Conservation (phyloP, 441 rosid genomes). For the Syzygium malaccense region DNA sequence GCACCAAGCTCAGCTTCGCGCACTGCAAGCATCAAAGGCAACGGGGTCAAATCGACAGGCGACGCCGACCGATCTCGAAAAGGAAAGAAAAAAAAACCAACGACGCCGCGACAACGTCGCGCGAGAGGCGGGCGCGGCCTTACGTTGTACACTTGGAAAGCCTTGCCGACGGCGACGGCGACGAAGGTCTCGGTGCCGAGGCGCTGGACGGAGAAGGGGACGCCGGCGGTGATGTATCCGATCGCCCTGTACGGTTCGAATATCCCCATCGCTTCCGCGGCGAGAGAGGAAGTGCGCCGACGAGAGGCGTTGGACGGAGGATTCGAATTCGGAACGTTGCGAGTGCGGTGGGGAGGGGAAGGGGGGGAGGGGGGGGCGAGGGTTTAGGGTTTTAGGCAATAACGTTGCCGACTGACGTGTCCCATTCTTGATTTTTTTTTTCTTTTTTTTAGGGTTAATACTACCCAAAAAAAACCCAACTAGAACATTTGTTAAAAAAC, state of each 20-base stretch:
- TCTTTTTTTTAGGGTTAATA: too few species aligned
- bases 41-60: background rate
- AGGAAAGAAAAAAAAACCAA: too few species aligned
- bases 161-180: constrained; percentile 91
- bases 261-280: constrained; percentile 53
- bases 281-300: background rate
- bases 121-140: background rate
- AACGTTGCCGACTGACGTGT: too few species aligned
- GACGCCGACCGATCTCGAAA: background rate
- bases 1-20: constrained; percentile 71
- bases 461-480: too few species aligned
- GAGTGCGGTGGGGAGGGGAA: background rate
- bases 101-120: background rate
- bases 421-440: background rate
- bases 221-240: constrained; percentile 78
- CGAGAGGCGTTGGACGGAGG: background rate
- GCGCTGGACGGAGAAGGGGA: constrained; percentile 84
- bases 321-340: background rate
- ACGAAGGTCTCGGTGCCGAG: constrained; percentile 88
- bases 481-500: too few species aligned
- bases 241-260: constrained; percentile 90
- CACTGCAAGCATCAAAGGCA: constrained; percentile 43
- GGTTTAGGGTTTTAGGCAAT: constrained; percentile 7
- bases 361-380: background rate
- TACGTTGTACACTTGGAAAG: constrained; percentile 87